phyloP scores from a whole-genome alignment of 768 basidiomycete species.

The Gautieria morchelliformis region DNA sequence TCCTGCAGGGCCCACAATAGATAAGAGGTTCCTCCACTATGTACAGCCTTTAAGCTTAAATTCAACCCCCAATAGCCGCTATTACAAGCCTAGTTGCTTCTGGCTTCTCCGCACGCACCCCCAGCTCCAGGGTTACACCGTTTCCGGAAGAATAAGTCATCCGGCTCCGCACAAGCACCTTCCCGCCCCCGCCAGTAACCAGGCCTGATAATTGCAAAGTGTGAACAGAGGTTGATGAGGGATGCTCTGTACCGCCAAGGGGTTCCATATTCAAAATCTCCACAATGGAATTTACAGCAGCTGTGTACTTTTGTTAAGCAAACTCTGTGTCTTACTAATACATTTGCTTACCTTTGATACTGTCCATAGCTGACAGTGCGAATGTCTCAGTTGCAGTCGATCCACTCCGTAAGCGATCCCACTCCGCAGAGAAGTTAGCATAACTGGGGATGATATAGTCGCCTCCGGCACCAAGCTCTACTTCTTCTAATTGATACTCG shows the following conservation, averaged over 20 bases:
- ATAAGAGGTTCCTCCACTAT: neutral
- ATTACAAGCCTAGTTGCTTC: conserved; percentile 81
- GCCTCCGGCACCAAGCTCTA: conserved; percentile 83
- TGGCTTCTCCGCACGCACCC: conserved; percentile 86
- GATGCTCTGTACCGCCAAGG: conserved; percentile 80
- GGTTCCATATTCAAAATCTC: conserved; percentile 97
- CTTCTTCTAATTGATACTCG: conserved; percentile 95
- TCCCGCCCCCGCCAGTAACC: conserved; percentile 88
- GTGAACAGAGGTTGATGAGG: conserved; percentile 79
- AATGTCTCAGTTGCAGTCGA: conserved; percentile 87
- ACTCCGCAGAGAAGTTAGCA: conserved; percentile 84
- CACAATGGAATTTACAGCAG: conserved; percentile 92
- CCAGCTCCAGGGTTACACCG: conserved; percentile 88
- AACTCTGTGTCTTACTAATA: conserved; percentile 13
- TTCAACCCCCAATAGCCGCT: conserved; percentile 70
- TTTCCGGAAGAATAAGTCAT: conserved; percentile 90
- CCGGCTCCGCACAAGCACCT: conserved; percentile 85
- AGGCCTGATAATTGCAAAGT: conserved; percentile 90
- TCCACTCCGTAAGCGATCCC: conserved; percentile 81
- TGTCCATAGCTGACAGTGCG: conserved; percentile 83
- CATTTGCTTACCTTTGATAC: conserved; percentile 68
- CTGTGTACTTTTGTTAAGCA: conserved; percentile 30
- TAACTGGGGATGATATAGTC: conserved; percentile 98
- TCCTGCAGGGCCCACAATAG: neutral
- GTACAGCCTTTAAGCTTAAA: neutral